Evolutionary conservation across 176 grass and related monocot species (phyloP).

Genomic region (Lolium rigidum): DNA sequence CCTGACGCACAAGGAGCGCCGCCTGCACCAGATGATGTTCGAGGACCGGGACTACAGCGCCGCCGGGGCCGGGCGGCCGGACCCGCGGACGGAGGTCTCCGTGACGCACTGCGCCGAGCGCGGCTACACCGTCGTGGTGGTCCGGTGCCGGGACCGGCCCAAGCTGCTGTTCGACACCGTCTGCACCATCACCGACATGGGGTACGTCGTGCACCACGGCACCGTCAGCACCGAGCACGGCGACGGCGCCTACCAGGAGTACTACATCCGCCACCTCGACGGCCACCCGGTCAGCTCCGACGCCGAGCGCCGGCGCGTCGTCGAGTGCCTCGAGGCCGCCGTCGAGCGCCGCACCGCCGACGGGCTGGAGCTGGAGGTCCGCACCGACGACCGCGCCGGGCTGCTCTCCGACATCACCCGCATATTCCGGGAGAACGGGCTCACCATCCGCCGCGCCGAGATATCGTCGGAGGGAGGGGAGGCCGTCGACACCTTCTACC

Average conservation of each 20-base stretch:
- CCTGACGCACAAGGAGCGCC: conserved; percentile 68
- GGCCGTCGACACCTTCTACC: conserved; percentile 80
- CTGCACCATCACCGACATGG: conserved; percentile 93
- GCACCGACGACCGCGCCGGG: conserved; percentile 55
- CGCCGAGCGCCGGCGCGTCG: conserved; percentile 61
- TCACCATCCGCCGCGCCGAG: conserved; percentile 79
- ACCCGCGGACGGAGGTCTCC: conserved; percentile 51
- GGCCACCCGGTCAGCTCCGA: conserved; percentile 61
- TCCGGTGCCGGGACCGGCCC: conserved; percentile 68
- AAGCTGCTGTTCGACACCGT: conserved; percentile 95
- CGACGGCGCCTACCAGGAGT: conserved; percentile 86
- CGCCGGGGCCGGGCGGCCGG: background rate
- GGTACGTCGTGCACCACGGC: conserved; percentile 83
- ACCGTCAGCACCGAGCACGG: conserved; percentile 46
- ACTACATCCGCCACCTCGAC: conserved; percentile 82
- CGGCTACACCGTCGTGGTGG: conserved; percentile 72
- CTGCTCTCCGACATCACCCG: conserved; percentile 82
- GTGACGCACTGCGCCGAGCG: conserved; percentile 68
- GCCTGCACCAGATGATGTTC: conserved; percentile 94
- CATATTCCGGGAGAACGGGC: conserved; percentile 87
- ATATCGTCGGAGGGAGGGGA: conserved; percentile 63
- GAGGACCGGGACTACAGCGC: conserved; percentile 50
- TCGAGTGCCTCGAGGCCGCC: conserved; percentile 77
- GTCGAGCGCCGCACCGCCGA: conserved; percentile 74
- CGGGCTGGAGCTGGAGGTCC: conserved; percentile 79